Conservation (phyloP, 2,329 filamentous ascomycete species). For the Nothophaeocryptopus gaeumannii region DNA sequence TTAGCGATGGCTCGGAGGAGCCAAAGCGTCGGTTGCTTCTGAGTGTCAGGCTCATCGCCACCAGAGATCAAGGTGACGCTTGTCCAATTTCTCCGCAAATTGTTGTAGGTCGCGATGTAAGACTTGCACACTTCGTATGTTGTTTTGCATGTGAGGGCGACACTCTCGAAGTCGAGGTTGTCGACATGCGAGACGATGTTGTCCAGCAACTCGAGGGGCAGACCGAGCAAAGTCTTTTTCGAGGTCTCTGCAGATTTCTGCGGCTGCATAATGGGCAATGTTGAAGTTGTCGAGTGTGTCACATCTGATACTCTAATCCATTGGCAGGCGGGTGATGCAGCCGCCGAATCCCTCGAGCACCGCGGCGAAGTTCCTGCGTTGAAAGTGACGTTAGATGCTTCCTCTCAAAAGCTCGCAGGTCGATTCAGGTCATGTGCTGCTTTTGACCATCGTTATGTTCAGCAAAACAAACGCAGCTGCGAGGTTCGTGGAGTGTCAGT, state of each 20-base stretch:
- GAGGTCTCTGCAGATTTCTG: neutral
- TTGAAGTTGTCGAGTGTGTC: too few relatives aligned
- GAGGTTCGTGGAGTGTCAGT: too few relatives aligned
- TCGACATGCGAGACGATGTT: conserved; percentile 25
- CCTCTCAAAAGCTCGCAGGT: too few relatives aligned
- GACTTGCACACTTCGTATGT: conserved; percentile 4
- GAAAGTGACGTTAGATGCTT: too few relatives aligned
- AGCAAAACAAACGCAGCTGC: too few relatives aligned
- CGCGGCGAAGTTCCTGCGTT: too few relatives aligned
- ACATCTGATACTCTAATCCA: too few relatives aligned
- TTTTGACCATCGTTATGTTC: too few relatives aligned
- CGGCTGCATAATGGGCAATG: too few relatives aligned
- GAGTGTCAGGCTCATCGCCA: neutral
- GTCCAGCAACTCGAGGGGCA: conserved; percentile 40
- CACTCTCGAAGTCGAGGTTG: conserved; percentile 3
- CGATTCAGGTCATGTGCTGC: too few relatives aligned
- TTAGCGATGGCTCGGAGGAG: neutral
- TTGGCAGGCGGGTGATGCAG: too few relatives aligned
- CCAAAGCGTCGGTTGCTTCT: neutral
- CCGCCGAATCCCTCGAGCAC: too few relatives aligned
- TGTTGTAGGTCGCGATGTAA: conserved; percentile 2
- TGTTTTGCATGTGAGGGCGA: conserved; percentile 11
- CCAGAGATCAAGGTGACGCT: neutral
- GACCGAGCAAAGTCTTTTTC: conserved; percentile 29
- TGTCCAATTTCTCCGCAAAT: neutral